Base-by-base conservation (phyloP, 192 early-diverging fungal species). In the Dispira simplex region DNA sequence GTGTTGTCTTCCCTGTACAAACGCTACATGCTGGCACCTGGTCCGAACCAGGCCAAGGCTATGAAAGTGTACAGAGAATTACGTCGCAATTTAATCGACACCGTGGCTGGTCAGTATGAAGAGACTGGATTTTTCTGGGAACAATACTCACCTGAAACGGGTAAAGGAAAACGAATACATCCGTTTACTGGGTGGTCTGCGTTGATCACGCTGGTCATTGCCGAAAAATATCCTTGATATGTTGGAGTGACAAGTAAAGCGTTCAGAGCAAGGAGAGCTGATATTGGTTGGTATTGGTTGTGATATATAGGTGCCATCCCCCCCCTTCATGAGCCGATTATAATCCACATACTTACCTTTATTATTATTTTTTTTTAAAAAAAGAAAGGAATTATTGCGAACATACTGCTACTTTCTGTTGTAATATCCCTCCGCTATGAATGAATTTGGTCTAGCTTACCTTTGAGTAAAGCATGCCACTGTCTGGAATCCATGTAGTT, bases 171-270 rank as follows among this genome's bases (percentile, higher is more conserved):
- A 64, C 77, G 90, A 51, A 90, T 88, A 57, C 94, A 92, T 77
- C 94, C 94, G 47, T 97, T 97, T 66, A 95, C 92, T 14, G 94
- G 94, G 9, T 97, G 94, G 94, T 93, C 90, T 0, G 76, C 88
- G 46, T 76, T 92, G 57, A 76, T 93, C 13, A 70, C 88, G 13
- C 70, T 88, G 25, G 88, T 92, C 43, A 94, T 97, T 90, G 81
- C 85, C 9, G 91, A 94, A 62, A 72, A 77, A 51, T 93, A 90
- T 65, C 57, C 12, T 32, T 55, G 13, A 12, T 4, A 25, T 3
- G 48, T 51, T 11, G 18, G 51, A 6, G 32, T 39, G 32, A 39
- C 6, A 39, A 39, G 32, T 6, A n/a, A n/a, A n/a, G n/a, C n/a
- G n/a, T n/a, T n/a, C n/a, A 39, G 3, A 39, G 32, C 6, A 39